phyloP scores from a whole-genome alignment of 345 rosid species.

The Melastoma malabathricum region DNA sequence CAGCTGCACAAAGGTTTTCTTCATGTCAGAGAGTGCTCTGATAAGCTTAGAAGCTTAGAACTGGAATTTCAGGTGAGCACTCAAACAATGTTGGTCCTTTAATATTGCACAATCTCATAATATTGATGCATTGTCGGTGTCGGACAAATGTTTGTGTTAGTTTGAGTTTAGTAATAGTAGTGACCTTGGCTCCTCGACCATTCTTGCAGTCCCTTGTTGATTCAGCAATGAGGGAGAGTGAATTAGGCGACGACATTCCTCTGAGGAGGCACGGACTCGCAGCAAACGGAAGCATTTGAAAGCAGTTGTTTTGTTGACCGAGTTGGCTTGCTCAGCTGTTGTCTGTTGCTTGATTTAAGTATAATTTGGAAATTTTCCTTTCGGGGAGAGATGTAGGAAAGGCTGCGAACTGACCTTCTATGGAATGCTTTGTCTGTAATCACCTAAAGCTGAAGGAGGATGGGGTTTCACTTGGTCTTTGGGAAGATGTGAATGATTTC shows the following conservation, averaged over 20 bases:
- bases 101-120: background rate
- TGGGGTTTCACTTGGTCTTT: too few relatives aligned
- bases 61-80: constrained; percentile 62
- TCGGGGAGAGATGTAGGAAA: too few relatives aligned
- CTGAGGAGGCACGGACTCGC: constrained; percentile 16
- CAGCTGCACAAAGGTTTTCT: constrained; percentile 56
- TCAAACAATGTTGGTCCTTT: constrained; percentile 1
- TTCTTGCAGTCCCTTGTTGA: constrained; percentile 42
- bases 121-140: background rate
- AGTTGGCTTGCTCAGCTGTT: background rate
- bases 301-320: background rate
- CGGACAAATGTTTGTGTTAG: background rate
- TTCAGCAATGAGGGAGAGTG: constrained; percentile 20
- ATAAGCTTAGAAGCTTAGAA: constrained; percentile 51
- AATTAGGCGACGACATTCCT: constrained; percentile 23
- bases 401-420: too few relatives aligned
- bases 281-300: constrained; percentile 17
- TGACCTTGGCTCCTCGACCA: background rate
- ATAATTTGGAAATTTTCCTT: too few relatives aligned
- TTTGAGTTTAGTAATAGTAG: background rate
- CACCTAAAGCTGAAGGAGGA: too few relatives aligned
- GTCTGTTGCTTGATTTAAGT: too few relatives aligned
- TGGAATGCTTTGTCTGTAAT: too few relatives aligned
- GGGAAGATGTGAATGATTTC: too few relatives aligned
- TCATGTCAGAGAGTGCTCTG: constrained; percentile 50